Evolutionary conservation across 305 asterid genomes (phyloP).

Genomic region (Ilex paraguariensis): DNA sequence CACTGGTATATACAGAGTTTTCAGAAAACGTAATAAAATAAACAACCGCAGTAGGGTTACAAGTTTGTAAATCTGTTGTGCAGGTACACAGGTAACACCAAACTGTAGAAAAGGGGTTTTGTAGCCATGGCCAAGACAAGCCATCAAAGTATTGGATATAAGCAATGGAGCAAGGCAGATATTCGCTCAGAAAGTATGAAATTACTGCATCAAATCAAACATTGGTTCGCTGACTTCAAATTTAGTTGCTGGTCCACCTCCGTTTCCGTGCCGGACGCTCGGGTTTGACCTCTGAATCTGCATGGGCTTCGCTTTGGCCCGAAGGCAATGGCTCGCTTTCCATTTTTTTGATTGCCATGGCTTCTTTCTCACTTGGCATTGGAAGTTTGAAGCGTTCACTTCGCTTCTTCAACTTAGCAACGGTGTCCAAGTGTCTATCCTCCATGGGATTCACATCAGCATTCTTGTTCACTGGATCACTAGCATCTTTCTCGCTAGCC

Average conservation of each 20-base stretch:
- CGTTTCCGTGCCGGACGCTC: slow-evolving; percentile 96
- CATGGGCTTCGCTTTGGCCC: slow-evolving; percentile 38
- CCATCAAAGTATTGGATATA: too few species aligned
- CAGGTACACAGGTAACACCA: too few species aligned
- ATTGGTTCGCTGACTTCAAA: too few species aligned
- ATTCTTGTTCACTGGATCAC: slow-evolving; percentile 28
- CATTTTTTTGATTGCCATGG: slow-evolving; percentile 31
- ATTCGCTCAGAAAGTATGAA: too few species aligned
- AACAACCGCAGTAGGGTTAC: too few species aligned
- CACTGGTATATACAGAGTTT: too few species aligned
- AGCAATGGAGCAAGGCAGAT: too few species aligned
- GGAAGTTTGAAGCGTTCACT: slow-evolving; percentile 95
- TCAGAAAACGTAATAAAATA: too few species aligned
- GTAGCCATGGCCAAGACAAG: too few species aligned
- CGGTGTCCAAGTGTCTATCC: slow-evolving; percentile 81
- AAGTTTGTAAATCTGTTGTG: too few species aligned
- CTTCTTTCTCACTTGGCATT: slow-evolving; percentile 69
- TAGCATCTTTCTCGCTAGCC: slow-evolving; percentile 38
- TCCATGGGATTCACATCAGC: slow-evolving; percentile 33
- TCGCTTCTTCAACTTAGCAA: slow-evolving; percentile 81
- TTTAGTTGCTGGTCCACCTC: slow-evolving; percentile 76
- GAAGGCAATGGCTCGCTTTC: slow-evolving; percentile 53
- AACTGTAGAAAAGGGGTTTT: too few species aligned
- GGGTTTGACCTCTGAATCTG: slow-evolving; percentile 59
- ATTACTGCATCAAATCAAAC: too few species aligned